Evolutionary conservation across 306 rosid species (phyloP).

Genomic region (Mucuna pruriens): DNA sequence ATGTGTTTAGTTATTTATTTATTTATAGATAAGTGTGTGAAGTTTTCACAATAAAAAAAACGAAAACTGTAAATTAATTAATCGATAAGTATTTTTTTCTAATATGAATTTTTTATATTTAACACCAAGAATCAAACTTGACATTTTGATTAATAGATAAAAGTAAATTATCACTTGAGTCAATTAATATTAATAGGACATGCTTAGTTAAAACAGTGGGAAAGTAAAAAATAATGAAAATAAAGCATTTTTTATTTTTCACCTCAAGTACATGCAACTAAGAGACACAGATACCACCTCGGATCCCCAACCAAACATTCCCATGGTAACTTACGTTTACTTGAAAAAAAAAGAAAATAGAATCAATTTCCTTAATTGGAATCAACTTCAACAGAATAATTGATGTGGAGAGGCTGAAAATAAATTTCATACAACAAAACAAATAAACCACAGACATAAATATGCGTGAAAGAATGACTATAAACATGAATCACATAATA

Average conservation of each 20-base stretch:
- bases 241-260: background rate
- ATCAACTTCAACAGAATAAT: slow-evolving; percentile 31
- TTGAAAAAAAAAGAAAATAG: slow-evolving; percentile 11
- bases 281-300: background rate
- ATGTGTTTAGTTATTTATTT: background rate
- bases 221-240: background rate
- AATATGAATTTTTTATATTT: too few species aligned
- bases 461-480: slow-evolving; percentile 5
- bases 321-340: background rate
- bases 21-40: too few species aligned
- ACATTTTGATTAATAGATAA: too few species aligned
- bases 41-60: too few species aligned
- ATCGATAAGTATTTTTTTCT: too few species aligned
- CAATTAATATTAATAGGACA: too few species aligned
- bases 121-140: too few species aligned
- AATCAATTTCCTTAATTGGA: slow-evolving; percentile 19
- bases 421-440: slow-evolving; percentile 25
- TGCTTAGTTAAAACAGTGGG: background rate
- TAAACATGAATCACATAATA: slow-evolving; percentile 3
- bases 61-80: too few species aligned
- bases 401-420: slow-evolving; percentile 12
- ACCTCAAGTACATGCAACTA: background rate
- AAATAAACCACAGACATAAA: background rate
- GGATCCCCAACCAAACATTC: background rate
- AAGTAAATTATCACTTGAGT: too few species aligned